Conservation (phyloP, 1,284 basidiomycete species). For the Heterobasidion occidentale region DNA sequence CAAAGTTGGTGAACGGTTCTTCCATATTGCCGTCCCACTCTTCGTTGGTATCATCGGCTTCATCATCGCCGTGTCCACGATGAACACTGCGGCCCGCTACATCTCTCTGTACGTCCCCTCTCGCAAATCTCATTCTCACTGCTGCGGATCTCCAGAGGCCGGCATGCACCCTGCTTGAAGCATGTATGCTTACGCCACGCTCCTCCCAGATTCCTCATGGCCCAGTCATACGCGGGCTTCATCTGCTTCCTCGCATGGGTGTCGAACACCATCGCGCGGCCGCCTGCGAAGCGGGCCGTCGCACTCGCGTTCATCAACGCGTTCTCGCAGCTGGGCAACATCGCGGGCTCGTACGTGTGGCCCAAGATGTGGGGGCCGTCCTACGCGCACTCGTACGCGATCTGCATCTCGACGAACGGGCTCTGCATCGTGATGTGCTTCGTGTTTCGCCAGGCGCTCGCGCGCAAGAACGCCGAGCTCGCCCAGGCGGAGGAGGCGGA, state of each 20-base stretch:
- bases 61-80: constrained; percentile 60
- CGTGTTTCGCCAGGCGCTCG: constrained; percentile 43
- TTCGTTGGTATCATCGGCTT: constrained; percentile 60
- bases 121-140: not conserved
- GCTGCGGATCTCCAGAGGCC: not conserved
- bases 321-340: constrained; percentile 68
- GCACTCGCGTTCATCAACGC: constrained; percentile 69
- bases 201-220: constrained; percentile 61
- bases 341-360: constrained; percentile 62
- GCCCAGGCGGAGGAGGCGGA: constrained; percentile 32
- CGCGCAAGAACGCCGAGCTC: constrained; percentile 35
- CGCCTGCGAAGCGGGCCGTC: constrained; percentile 71
- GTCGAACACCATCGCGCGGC: constrained; percentile 57
- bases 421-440: constrained; percentile 46
- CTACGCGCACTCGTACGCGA: constrained; percentile 35
- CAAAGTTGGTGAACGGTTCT: constrained; percentile 54
- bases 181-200: not conserved
- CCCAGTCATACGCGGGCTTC: constrained; percentile 65
- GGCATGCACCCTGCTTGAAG: no score
- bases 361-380: constrained; percentile 31
- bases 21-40: constrained; percentile 49
- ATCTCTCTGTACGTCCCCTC: constrained; percentile 48
- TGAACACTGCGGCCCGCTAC: constrained; percentile 61
- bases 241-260: constrained; percentile 68
- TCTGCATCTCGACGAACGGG: constrained; percentile 42